Conservation (phyloP, 192 early-diverging fungal species). For the Physocladia obscura region DNA sequence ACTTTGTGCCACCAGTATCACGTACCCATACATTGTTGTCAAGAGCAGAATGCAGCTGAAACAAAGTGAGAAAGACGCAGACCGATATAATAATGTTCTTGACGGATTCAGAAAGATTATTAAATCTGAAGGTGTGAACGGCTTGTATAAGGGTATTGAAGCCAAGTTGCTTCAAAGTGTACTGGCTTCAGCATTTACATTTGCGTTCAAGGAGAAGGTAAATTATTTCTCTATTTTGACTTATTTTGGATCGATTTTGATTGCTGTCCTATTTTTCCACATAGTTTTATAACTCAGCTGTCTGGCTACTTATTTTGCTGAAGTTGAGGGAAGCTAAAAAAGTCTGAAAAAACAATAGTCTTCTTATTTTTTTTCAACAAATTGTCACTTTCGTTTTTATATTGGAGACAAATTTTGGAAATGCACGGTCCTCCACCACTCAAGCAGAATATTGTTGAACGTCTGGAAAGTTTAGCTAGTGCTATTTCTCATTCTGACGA, state of each 20-base stretch:
- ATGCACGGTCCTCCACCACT: too few species aligned
- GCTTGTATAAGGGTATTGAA: conserved; percentile 72
- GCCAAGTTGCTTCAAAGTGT: conserved; percentile 96
- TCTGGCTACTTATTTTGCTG: conserved; percentile 42
- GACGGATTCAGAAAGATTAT: conserved; percentile 94
- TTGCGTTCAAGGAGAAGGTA: conserved; percentile 75
- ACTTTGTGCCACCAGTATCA: conserved; percentile 89
- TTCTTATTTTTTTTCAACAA: too few species aligned
- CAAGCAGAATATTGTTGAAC: too few species aligned
- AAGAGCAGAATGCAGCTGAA: conserved; percentile 98
- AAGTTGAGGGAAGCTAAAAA: conserved; percentile 38
- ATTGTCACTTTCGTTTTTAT: too few species aligned
- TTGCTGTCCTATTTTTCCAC: not conserved
- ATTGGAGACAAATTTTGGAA: too few species aligned
- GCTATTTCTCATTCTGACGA: too few species aligned
- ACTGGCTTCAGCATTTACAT: conserved; percentile 92
- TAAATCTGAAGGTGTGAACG: conserved; percentile 81
- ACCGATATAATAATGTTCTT: conserved; percentile 75
- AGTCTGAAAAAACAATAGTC: too few species aligned
- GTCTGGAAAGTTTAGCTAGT: too few species aligned
- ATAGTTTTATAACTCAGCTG: conserved; percentile 38
- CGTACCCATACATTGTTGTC: conserved; percentile 98
- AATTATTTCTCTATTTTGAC: not conserved
- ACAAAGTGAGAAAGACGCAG: conserved; percentile 70
- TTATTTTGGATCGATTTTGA: not conserved